phyloP scores from a whole-genome alignment of 345 rosid genomes.

The Populus tremula region DNA sequence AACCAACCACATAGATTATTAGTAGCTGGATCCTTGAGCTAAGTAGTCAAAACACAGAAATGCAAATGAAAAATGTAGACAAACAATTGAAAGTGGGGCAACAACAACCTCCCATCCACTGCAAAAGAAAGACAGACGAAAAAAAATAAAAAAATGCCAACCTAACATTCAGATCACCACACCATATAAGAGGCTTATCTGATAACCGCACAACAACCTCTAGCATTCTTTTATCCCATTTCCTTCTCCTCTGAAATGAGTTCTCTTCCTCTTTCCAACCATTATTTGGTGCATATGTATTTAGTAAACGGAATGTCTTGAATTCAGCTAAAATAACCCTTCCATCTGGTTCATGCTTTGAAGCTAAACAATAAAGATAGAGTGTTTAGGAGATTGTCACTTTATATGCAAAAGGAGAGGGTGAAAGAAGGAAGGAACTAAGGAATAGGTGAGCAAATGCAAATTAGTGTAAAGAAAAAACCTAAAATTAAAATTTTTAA shows the following conservation, averaged over 20 bases:
- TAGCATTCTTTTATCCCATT: slow-evolving; percentile 85
- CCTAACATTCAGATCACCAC: slow-evolving; percentile 98
- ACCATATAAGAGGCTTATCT: slow-evolving; percentile 92
- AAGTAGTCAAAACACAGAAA: not conserved
- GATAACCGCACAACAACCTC: slow-evolving; percentile 64
- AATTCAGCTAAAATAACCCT: slow-evolving; percentile 92
- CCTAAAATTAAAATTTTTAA: not conserved
- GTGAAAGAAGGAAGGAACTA: not conserved
- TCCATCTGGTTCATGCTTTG: slow-evolving; percentile 91
- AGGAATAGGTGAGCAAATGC: too few relatives aligned
- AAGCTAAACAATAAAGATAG: slow-evolving; percentile 42
- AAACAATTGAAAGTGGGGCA: not conserved
- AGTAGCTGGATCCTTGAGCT: not conserved
- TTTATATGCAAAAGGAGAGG: not conserved
- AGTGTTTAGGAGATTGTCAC: slow-evolving; percentile 4
- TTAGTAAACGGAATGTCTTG: slow-evolving; percentile 62
- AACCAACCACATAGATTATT: not conserved
- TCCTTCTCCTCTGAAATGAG: slow-evolving; percentile 86
- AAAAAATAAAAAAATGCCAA: slow-evolving; percentile 10
- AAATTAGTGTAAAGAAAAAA: not conserved
- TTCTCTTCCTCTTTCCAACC: slow-evolving; percentile 99
- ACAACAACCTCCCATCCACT: not conserved
- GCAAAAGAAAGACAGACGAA: not conserved
- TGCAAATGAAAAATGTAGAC: not conserved
- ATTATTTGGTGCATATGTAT: slow-evolving; percentile 90